These are phyloP conservation scores for Paecilomyces fulvus DNA, from an alignment of 2,329 filamentous ascomycete species.

Conservation along the genomic window DNA sequence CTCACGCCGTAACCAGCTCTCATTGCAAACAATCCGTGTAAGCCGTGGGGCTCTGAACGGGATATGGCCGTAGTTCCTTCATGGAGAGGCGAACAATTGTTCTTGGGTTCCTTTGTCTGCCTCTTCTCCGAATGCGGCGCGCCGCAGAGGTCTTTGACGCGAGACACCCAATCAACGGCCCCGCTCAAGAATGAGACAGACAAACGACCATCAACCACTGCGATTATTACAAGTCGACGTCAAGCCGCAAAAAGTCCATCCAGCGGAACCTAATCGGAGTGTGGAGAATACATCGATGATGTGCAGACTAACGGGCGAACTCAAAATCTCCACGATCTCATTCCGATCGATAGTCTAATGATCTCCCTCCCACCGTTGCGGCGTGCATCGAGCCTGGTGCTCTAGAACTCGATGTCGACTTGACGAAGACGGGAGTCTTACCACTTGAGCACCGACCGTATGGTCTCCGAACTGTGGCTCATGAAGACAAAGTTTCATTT, in stretches of 20 bases:
- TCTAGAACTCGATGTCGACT: not conserved
- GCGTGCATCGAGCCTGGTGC: not conserved
- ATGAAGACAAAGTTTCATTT: not conserved
- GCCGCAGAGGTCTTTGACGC: slow-evolving; percentile 13
- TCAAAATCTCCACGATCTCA: not conserved
- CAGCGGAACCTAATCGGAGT: not conserved
- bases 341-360: not conserved
- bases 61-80: slow-evolving; percentile 1
- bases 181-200: slow-evolving; percentile 14
- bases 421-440: not conserved
- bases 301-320: not conserved
- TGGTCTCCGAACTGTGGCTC: not conserved
- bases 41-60: slow-evolving; percentile 5
- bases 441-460: not conserved
- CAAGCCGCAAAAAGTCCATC: not conserved
- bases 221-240: not conserved
- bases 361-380: not conserved
- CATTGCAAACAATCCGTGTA: slow-evolving; percentile 14
- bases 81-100: slow-evolving; percentile 11
- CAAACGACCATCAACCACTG: slow-evolving; percentile 10
- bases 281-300: not conserved
- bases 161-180: slow-evolving; percentile 18
- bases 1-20: slow-evolving; percentile 5
- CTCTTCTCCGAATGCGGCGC: slow-evolving; percentile 21
- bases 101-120: slow-evolving; percentile 26